These are phyloP conservation scores for Suillus sp. DNA, from an alignment of 768 basidiomycete species.

Conservation along the genomic window DNA sequence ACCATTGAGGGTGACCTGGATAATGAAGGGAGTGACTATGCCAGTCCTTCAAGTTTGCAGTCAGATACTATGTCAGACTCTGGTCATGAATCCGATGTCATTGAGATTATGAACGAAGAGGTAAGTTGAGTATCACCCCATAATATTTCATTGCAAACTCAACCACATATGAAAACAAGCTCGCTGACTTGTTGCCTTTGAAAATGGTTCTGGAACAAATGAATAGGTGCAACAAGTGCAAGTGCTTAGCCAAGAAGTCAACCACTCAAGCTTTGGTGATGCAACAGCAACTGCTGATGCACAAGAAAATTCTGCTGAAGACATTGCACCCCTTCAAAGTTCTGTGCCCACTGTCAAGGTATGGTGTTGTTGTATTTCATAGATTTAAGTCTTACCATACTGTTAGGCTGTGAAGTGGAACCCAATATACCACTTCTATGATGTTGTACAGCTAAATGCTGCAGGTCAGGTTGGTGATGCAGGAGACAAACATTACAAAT, in stretches of 20 bases:
- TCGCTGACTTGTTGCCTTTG: background rate
- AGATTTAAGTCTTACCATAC: background rate
- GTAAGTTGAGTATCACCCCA: background rate
- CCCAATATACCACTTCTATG: background rate
- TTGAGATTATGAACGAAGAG: background rate
- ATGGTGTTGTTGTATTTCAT: background rate
- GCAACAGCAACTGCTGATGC: too few species aligned
- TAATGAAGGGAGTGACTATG: background rate
- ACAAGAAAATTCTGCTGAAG: background rate
- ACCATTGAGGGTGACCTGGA: background rate
- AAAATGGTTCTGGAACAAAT: background rate
- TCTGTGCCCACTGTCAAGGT: background rate
- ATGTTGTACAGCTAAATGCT: background rate
- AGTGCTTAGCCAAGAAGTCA: background rate
- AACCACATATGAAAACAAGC: background rate
- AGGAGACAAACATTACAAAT: background rate
- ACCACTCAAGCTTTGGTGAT: background rate
- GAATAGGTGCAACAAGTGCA: background rate
- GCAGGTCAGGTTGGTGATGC: too few species aligned
- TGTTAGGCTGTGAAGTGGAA: background rate
- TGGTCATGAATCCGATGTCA: background rate
- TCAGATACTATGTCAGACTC: background rate
- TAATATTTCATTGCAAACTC: background rate
- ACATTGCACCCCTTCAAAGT: background rate
- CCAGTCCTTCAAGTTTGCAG: background rate